Conservation (phyloP, 495 filamentous ascomycete species). For the Daldinia loculata region DNA sequence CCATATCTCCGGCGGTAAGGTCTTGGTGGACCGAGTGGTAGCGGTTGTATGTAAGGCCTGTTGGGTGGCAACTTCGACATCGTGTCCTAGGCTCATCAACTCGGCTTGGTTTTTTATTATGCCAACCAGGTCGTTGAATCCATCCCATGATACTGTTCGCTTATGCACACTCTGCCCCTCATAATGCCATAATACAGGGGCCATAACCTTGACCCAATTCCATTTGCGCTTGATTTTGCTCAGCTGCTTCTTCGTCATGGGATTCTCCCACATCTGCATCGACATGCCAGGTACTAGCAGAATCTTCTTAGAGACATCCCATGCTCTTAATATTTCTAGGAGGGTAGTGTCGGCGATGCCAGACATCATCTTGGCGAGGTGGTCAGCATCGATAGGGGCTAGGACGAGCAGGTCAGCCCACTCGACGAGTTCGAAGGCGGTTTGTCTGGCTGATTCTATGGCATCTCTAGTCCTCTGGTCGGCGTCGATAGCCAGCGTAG, state of each 20-base stretch:
- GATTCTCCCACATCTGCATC: constrained; percentile 83
- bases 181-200: constrained; percentile 78
- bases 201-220: constrained; percentile 78
- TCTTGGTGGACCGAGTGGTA: constrained; percentile 39
- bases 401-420: constrained; percentile 90
- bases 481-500: constrained; percentile 36
- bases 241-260: constrained; percentile 82
- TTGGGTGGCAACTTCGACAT: constrained; percentile 61
- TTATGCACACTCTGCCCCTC: constrained; percentile 58
- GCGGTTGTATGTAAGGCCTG: constrained; percentile 46
- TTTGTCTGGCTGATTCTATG: constrained; percentile 55
- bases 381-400: constrained; percentile 83
- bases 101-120: constrained; percentile 74
- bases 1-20: constrained; percentile 86
- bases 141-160: constrained; percentile 69
- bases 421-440: constrained; percentile 76
- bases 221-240: constrained; percentile 80
- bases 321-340: constrained; percentile 77
- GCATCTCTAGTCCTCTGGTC: constrained; percentile 48
- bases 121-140: constrained; percentile 68
- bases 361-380: constrained; percentile 81
- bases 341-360: constrained; percentile 78
- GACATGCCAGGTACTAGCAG: constrained; percentile 86
- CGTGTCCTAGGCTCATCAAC: constrained; percentile 66
- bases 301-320: constrained; percentile 85